Percentiles rank a stretch among this genome's conserved stretches.
Conservation (phyloP, 2,329 filamentous ascomycete genomes). For the Phialophora tarda region DNA sequence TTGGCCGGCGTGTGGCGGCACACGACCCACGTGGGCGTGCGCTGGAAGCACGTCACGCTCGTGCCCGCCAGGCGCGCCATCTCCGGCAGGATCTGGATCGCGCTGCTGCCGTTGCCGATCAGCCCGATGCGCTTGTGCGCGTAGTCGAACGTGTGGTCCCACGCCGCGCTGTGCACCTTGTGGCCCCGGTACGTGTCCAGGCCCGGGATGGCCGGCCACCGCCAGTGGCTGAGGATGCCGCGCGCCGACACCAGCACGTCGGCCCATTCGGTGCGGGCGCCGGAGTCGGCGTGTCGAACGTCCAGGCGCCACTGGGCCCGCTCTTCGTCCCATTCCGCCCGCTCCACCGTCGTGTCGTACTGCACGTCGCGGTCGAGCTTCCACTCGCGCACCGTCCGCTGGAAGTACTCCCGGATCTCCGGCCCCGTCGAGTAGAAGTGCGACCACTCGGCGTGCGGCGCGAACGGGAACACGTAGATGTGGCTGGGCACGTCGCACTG, state of each 20-base stretch:
- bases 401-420: conserved; percentile 54
- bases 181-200: conserved; percentile 41
- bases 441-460: conserved; percentile 52
- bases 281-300: conserved; percentile 21
- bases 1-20: conserved; percentile 40
- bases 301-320: conserved; percentile 24
- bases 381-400: conserved; percentile 49
- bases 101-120: conserved; percentile 45
- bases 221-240: conserved; percentile 44
- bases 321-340: conserved; percentile 7
- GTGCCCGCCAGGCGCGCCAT: conserved; percentile 36
- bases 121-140: conserved; percentile 42
- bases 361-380: conserved; percentile 48
- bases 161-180: conserved; percentile 41
- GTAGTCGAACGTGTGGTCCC: conserved; percentile 41
- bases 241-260: conserved; percentile 65
- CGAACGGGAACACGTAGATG: conserved; percentile 61
- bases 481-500: conserved; percentile 72
- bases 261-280: conserved; percentile 39
- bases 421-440: conserved; percentile 49
- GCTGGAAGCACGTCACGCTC: conserved; percentile 44
- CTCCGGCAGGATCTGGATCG: conserved; percentile 49
- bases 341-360: conserved; percentile 41
- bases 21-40: conserved; percentile 44
- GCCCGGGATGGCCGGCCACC: conserved; percentile 43